These are phyloP conservation scores for Pythium aristosporum DNA, from an alignment of 352 stramenopile species.

Conservation along the genomic window DNA sequence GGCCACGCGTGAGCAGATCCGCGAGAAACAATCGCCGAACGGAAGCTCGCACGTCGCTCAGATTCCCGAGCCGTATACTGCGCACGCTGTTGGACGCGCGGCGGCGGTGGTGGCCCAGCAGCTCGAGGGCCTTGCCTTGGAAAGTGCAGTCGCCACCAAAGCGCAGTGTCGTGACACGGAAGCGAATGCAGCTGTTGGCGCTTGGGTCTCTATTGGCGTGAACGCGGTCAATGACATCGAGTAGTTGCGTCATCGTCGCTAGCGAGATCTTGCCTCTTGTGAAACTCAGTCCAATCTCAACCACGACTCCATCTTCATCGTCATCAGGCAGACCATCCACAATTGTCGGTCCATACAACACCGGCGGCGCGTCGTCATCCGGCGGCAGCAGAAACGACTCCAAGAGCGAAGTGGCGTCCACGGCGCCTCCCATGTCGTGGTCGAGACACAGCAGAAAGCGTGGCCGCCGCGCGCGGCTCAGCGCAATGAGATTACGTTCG, in stretches of 20 bases:
- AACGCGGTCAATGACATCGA: conserved; percentile 1
- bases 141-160: conserved; percentile 9
- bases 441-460: conserved; percentile 11
- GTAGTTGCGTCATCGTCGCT: conserved; percentile 8
- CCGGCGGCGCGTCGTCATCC: background rate
- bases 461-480: background rate
- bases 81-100: background rate
- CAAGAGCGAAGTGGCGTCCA: background rate
- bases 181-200: too few species aligned
- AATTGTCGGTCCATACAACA: background rate
- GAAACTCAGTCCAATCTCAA: conserved; percentile 17
- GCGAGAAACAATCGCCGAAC: background rate
- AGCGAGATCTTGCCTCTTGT: conserved; percentile 8
- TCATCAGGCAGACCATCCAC: conserved; percentile 6
- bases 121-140: conserved; percentile 11
- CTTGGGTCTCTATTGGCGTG: background rate
- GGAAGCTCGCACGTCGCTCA: background rate
- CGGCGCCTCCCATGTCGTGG: background rate
- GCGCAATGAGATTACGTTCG: conserved; percentile 2
- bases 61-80: background rate
- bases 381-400: conserved; percentile 1
- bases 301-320: background rate
- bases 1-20: conserved; percentile 2
- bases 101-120: conserved; percentile 1
- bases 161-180: background rate